phyloP scores from a whole-genome alignment of 2,329 filamentous ascomycete genomes.

The Aureobasidium namibiae region DNA sequence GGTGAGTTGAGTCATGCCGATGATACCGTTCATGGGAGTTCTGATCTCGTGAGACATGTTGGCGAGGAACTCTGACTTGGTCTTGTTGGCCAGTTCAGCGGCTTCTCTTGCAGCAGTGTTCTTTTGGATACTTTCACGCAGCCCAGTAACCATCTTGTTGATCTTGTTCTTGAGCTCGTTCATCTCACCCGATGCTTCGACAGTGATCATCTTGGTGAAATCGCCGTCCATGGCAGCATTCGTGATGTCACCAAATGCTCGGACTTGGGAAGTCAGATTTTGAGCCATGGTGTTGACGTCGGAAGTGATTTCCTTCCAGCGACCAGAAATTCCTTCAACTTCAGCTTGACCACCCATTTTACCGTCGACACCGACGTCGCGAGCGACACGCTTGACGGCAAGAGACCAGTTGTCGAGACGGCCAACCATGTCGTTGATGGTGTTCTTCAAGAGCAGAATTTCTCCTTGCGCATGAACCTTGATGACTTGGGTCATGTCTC shows the following conservation, averaged over 20 bases:
- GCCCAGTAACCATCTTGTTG: slow-evolving; percentile 96
- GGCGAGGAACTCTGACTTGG: slow-evolving; percentile 94
- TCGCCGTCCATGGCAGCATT: slow-evolving; percentile 94
- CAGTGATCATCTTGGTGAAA: slow-evolving; percentile 92
- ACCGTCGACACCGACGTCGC: slow-evolving; percentile 93
- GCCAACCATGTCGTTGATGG: slow-evolving; percentile 98
- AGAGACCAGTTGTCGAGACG: slow-evolving; percentile 92
- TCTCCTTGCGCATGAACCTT: slow-evolving; percentile 92
- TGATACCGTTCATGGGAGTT: slow-evolving; percentile 96
- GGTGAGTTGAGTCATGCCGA: slow-evolving; percentile 95
- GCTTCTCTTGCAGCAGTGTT: slow-evolving; percentile 94
- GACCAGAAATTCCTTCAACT: slow-evolving; percentile 81
- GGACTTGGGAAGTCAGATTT: slow-evolving; percentile 87
- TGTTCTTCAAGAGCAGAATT: slow-evolving; percentile 87
- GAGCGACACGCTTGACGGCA: slow-evolving; percentile 89
- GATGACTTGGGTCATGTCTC: slow-evolving; percentile 93
- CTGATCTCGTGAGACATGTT: slow-evolving; percentile 99
- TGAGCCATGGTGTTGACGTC: slow-evolving; percentile 88
- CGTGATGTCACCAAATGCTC: slow-evolving; percentile 97
- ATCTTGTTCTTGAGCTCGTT: slow-evolving; percentile 98
- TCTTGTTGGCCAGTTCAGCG: slow-evolving; percentile 93
- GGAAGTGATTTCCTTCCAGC: slow-evolving; percentile 97
- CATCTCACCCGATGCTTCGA: slow-evolving; percentile 97
- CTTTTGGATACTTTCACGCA: slow-evolving; percentile 90
- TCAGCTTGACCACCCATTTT: slow-evolving; percentile 98